phyloP scores from a whole-genome alignment of 2,329 filamentous ascomycete genomes.

The Tothia fuscella region DNA sequence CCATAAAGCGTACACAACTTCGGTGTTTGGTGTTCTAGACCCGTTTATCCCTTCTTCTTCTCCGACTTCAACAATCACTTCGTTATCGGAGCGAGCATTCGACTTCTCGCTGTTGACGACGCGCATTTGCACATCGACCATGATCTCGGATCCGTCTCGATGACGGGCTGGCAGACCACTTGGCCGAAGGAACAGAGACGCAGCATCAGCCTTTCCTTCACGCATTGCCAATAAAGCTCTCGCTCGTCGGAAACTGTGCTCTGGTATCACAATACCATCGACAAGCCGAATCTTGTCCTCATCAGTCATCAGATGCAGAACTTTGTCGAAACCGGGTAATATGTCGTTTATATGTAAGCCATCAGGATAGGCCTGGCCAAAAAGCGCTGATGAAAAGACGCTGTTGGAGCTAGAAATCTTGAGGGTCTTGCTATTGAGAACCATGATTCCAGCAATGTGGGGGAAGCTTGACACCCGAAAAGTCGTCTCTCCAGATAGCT shows the following conservation, averaged over 20 bases:
- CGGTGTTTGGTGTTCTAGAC: constrained; percentile 45
- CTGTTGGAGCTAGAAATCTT: constrained; percentile 86
- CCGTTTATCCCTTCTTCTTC: constrained; percentile 20
- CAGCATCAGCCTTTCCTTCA: constrained; percentile 66
- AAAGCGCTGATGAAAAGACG: constrained; percentile 84
- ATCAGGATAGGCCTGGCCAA: constrained; percentile 76
- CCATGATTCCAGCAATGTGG: constrained; percentile 93
- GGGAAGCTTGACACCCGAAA: constrained; percentile 88
- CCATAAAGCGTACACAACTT: constrained; percentile 91
- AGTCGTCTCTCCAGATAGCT: constrained; percentile 54
- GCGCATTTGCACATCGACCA: constrained; percentile 91
- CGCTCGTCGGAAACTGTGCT: constrained; percentile 88
- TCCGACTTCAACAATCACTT: constrained; percentile 49
- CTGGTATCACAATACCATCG: constrained; percentile 93
- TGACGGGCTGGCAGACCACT: constrained; percentile 77
- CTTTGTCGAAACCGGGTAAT: constrained; percentile 76
- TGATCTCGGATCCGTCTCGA: constrained; percentile 81
- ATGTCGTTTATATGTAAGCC: constrained; percentile 68
- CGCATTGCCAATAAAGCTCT: constrained; percentile 72
- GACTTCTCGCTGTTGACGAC: constrained; percentile 75
- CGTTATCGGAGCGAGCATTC: constrained; percentile 33
- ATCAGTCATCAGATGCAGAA: constrained; percentile 68
- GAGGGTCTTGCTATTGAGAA: constrained; percentile 67
- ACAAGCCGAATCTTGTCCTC: constrained; percentile 74
- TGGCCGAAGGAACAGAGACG: constrained; percentile 68